Evolutionary conservation across 345 rosid species (phyloP).

Genomic region (Camelina laxa): DNA sequence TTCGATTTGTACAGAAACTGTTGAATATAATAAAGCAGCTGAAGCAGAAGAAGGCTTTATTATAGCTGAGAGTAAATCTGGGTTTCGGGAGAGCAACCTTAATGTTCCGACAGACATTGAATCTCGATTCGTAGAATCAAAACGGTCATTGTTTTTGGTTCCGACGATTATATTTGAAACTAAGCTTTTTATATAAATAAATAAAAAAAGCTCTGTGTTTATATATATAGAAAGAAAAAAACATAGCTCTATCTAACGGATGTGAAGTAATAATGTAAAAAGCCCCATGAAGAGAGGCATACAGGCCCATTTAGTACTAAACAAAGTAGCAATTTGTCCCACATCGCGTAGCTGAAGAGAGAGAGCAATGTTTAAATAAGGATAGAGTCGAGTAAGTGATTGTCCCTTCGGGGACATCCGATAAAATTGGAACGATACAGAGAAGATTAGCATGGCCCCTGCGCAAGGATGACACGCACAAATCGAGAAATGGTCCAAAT

Average conservation of each 20-base stretch:
- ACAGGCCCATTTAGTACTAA: neutral
- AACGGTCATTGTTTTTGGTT: slow-evolving; percentile 11
- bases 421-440: slow-evolving; percentile 16
- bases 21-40: slow-evolving; percentile 19
- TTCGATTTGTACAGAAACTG: slow-evolving; percentile 24
- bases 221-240: too few species aligned
- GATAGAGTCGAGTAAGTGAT: neutral
- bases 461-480: slow-evolving; percentile 17
- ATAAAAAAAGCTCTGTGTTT: neutral
- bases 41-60: slow-evolving; percentile 1
- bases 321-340: neutral
- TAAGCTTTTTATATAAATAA: too few species aligned
- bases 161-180: neutral
- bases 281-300: neutral
- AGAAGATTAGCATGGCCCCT: slow-evolving; percentile 14
- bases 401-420: slow-evolving; percentile 13
- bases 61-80: neutral
- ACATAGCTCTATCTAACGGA: neutral
- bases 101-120: slow-evolving; percentile 2
- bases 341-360: neutral
- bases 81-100: slow-evolving; percentile 32
- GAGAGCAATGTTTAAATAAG: neutral
- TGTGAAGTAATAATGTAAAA: too few species aligned
- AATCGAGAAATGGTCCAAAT: slow-evolving; percentile 15
- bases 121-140: slow-evolving; percentile 15